phyloP scores from a whole-genome alignment of 2,329 filamentous ascomycete species.

The Ceratocystis cubensis region DNA sequence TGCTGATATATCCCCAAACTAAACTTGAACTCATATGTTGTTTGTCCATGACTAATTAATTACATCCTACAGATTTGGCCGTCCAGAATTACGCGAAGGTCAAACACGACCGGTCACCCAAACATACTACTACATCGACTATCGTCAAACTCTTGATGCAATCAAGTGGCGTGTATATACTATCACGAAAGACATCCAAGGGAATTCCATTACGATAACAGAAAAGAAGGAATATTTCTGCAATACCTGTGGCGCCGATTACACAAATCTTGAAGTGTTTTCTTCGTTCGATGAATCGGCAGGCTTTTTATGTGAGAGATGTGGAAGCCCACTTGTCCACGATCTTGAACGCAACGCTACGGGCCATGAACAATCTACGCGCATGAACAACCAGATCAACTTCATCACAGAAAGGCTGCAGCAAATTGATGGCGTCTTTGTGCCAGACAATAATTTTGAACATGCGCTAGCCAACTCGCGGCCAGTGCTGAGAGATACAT shows the following conservation, averaged over 20 bases:
- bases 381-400: slow-evolving; percentile 66
- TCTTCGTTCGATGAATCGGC: slow-evolving; percentile 51
- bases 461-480: slow-evolving; percentile 50
- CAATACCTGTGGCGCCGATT: slow-evolving; percentile 67
- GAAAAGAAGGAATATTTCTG: slow-evolving; percentile 93
- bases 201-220: slow-evolving; percentile 61
- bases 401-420: slow-evolving; percentile 66
- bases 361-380: slow-evolving; percentile 59
- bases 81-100: slow-evolving; percentile 66
- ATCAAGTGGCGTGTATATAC: slow-evolving; percentile 91
- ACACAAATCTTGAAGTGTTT: slow-evolving; percentile 79
- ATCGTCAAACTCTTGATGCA: slow-evolving; percentile 83
- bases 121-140: slow-evolving; percentile 96
- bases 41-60: slow-evolving; percentile 29
- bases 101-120: slow-evolving; percentile 70
- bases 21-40: too few relatives aligned
- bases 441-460: slow-evolving; percentile 65
- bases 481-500: slow-evolving; percentile 53
- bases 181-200: slow-evolving; percentile 79
- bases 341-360: slow-evolving; percentile 56
- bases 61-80: slow-evolving; percentile 16
- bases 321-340: slow-evolving; percentile 50
- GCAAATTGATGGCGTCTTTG: slow-evolving; percentile 59
- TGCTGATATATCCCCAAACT: slow-evolving; percentile 47
- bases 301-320: slow-evolving; percentile 77